phyloP scores from a whole-genome alignment of 176 grass and related monocot genomes.

The Oryza nivara region DNA sequence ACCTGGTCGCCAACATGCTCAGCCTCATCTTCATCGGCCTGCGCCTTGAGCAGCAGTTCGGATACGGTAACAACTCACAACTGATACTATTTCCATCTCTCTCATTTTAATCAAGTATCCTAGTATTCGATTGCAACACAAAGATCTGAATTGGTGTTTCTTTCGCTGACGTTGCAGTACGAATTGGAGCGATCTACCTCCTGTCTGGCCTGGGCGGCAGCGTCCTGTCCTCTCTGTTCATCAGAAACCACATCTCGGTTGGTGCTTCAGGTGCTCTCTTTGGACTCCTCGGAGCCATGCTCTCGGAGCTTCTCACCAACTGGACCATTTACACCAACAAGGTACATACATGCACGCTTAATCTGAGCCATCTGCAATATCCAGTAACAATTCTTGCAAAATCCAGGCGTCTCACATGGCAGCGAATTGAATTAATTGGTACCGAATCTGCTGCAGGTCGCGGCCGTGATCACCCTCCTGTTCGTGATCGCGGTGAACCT shows the following conservation, averaged over 20 bases:
- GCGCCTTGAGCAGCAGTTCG: slow-evolving; percentile 95
- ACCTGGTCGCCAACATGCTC: slow-evolving; percentile 90
- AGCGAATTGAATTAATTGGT: neutral
- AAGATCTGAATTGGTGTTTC: neutral
- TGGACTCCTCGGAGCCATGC: slow-evolving; percentile 93
- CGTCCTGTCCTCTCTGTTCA: slow-evolving; percentile 78
- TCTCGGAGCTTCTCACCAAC: slow-evolving; percentile 85
- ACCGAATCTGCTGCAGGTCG: slow-evolving; percentile 33
- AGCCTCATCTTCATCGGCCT: slow-evolving; percentile 89
- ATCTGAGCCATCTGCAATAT: neutral
- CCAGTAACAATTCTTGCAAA: neutral
- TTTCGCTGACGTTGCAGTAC: slow-evolving; percentile 48
- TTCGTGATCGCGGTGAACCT: slow-evolving; percentile 78
- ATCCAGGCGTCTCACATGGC: neutral
- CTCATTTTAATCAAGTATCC: neutral
- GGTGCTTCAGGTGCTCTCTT: slow-evolving; percentile 92
- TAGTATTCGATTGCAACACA: neutral
- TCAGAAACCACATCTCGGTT: slow-evolving; percentile 78
- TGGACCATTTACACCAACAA: slow-evolving; percentile 99
- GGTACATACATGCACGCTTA: slow-evolving; percentile 8
- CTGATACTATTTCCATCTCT: neutral
- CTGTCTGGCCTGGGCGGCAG: slow-evolving; percentile 81
- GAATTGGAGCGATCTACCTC: slow-evolving; percentile 71
- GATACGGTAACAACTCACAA: slow-evolving; percentile 38
- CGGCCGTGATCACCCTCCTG: slow-evolving; percentile 68